These are phyloP conservation scores for Aspergillus aculeatus DNA, from an alignment of 2,329 filamentous ascomycete species.

Conservation along the genomic window DNA sequence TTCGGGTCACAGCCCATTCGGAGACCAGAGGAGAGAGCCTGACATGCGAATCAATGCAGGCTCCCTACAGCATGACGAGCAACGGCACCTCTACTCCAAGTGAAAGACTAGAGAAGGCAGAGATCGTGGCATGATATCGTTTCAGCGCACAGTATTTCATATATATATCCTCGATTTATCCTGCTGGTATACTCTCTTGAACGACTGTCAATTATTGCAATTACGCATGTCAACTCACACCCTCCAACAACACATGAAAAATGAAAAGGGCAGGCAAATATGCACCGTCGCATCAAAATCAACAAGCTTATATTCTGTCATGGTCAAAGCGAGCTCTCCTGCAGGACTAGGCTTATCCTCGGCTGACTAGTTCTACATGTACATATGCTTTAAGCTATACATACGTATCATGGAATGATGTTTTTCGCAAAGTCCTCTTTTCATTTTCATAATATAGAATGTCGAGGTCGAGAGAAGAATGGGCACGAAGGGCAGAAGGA, in stretches of 20 bases:
- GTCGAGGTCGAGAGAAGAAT: not conserved
- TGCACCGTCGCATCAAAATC: not conserved
- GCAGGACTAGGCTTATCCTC: not conserved
- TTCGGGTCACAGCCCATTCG: not conserved
- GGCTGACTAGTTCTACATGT: not conserved
- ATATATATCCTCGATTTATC: not conserved
- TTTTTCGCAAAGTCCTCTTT: not conserved
- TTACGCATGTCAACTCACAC: not conserved
- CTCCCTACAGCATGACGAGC: conserved; percentile 69
- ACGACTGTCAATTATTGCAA: not conserved
- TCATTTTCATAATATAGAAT: not conserved
- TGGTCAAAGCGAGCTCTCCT: not conserved
- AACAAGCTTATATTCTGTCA: not conserved
- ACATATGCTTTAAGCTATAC: not conserved
- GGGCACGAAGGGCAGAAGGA: not conserved
- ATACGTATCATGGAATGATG: not conserved
- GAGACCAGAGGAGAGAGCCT: not conserved
- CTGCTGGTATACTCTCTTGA: no score
- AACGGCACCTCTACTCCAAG: conserved; percentile 62
- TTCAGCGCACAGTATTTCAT: not conserved
- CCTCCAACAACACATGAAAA: no score
- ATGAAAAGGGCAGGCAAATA: not conserved
- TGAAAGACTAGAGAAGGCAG: conserved; percentile 28
- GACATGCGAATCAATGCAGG: conserved; percentile 44
- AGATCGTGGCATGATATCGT: not conserved